Base-by-base conservation (phyloP, 2,329 filamentous ascomycete genomes). In the Arthrobotrys sphaeroides region DNA sequence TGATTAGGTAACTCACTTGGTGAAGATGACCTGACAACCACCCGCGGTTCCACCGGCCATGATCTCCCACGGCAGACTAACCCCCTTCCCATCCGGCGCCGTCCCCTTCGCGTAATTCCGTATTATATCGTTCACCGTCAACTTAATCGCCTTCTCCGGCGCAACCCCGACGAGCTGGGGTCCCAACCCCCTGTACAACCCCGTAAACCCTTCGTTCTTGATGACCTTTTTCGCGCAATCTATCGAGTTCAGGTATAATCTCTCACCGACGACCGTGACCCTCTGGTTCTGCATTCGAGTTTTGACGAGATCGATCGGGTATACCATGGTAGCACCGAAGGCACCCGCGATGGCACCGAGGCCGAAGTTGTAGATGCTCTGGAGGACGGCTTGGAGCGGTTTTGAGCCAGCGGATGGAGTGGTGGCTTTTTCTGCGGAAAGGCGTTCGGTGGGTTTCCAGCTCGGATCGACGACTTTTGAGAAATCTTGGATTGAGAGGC, bases 121-220 rank as follows among this genome's bases (percentile, higher is more conserved):
- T 20, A 96, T 93, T 65, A 99, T 84, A 82, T 99, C 95, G 83
- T 99, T 99, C 81, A 99, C 94, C 0, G 95, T 99, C 77, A 99
- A 88, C 86, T 99, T 99, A 85, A 99, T 99, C 79, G 95, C 95
- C 86, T 99, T 99, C 83, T 99, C 95, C 1, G 95, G 95, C n/a
- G 95, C 95, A 49, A 99, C 95, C 83, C 95, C 95, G 77, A 99
- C 92, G 49, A 99, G 87, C 85, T 99, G 95, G 9, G 95, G 95
- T 61, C 97, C 83, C 18, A 99, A 93, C 81, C 95, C 95, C 57
- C 94, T 96, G 85, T 99, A 99, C 57, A 99, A 84, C 20, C 95
- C 95, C 40, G 86, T 87, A 83, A 96, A 87, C 68, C 95, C 95
- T 84, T 99, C 95, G 81, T 98, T 97, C 77, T 90, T 89, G 77